phyloP scores from a whole-genome alignment of 768 basidiomycete species.

The Leccinum disarticulatum region DNA sequence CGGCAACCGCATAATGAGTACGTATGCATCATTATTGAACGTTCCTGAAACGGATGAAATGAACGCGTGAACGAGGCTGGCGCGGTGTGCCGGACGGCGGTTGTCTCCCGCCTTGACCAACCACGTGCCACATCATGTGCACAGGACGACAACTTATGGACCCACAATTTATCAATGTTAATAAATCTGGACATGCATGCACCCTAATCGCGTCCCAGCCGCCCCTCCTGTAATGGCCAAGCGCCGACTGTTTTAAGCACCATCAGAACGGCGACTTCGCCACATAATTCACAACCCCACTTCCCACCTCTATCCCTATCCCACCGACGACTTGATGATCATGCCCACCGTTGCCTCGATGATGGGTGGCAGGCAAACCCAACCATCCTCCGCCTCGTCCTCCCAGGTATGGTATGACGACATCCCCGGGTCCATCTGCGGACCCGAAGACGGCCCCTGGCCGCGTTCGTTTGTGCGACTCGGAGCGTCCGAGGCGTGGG shows the following conservation, averaged over 20 bases:
- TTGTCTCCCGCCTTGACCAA: conserved; percentile 7
- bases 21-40: conserved; percentile 8
- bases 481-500: conserved; percentile 51
- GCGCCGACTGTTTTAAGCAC: conserved; percentile 32
- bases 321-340: conserved; percentile 14
- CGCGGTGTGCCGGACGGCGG: conserved; percentile 15
- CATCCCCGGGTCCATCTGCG: conserved; percentile 60
- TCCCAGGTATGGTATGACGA: conserved; percentile 56
- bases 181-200: conserved; percentile 23
- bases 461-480: conserved; percentile 57
- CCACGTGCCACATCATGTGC: conserved; percentile 25
- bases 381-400: conserved; percentile 21
- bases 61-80: conserved; percentile 27
- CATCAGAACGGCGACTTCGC: conserved; percentile 6
- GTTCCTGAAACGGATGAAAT: conserved; percentile 19
- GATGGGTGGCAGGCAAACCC: conserved; percentile 11
- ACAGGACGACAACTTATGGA: conserved; percentile 18
- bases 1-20: conserved; percentile 8
- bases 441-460: conserved; percentile 65
- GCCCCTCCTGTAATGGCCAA: conserved; percentile 25
- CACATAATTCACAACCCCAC: neutral
- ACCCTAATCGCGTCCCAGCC: conserved; percentile 20
- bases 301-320: neutral
- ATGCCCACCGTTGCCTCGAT: conserved; percentile 16
- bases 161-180: conserved; percentile 16